Percentiles rank a stretch among this genome's conserved stretches.
Evolutionary conservation across 2,329 filamentous ascomycete species (phyloP).

Genomic region (Dichotomopilus funicola): DNA sequence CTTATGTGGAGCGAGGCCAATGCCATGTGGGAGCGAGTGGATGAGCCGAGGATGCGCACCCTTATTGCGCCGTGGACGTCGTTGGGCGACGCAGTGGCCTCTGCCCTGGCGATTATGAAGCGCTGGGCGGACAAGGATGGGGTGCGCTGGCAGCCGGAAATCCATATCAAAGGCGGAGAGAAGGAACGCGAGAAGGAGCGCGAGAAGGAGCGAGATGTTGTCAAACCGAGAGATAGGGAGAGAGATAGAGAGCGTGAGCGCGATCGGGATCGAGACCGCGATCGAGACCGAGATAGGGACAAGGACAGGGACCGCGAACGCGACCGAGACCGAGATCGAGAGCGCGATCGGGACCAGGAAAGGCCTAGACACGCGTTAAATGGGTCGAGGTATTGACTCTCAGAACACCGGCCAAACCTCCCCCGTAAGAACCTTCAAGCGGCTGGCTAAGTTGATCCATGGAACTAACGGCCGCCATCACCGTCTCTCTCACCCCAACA

Average conservation of each 20-base stretch:
- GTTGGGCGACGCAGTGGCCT: slow-evolving; percentile 38
- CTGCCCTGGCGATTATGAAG: slow-evolving; percentile 35
- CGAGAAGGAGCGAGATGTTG: not conserved
- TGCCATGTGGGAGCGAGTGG: slow-evolving; percentile 25
- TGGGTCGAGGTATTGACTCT: slow-evolving; percentile 1
- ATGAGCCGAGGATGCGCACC: slow-evolving; percentile 25
- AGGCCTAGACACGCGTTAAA: slow-evolving; percentile 7
- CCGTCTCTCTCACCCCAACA: no score
- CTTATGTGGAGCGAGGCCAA: slow-evolving; percentile 30
- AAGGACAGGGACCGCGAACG: not conserved
- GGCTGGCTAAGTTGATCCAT: no score
- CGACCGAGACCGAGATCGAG: slow-evolving; percentile 3
- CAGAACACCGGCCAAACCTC: not conserved
- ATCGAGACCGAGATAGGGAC: not conserved
- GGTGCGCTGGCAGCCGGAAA: slow-evolving; percentile 41
- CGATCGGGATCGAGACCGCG: slow-evolving; percentile 5
- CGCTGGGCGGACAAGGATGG: slow-evolving; percentile 40
- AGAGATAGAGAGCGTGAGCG: slow-evolving; percentile 3
- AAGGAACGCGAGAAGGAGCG: slow-evolving; percentile 7
- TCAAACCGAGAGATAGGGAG: not conserved
- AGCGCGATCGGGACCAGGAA: slow-evolving; percentile 3
- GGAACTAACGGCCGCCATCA: no score
- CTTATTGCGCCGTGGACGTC: slow-evolving; percentile 38
- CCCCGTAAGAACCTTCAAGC: no score
- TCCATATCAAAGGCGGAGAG: slow-evolving; percentile 18